Percentiles rank a stretch among this genome's conserved stretches.
phyloP scores from a whole-genome alignment of 352 stramenopile genomes.

The Pythium monospermum region DNA sequence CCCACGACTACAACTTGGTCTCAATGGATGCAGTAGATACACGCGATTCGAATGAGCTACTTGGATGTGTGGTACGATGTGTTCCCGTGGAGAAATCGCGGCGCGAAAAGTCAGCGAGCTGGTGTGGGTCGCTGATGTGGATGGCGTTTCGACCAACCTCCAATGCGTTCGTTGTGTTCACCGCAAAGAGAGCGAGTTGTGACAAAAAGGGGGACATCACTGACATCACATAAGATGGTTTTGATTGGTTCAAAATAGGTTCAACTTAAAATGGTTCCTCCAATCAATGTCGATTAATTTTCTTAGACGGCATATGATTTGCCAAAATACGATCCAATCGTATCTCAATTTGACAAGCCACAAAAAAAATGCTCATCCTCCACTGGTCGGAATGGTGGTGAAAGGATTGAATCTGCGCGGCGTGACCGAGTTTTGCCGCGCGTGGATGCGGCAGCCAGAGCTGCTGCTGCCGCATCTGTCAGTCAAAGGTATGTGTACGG shows the following conservation, averaged over 20 bases:
- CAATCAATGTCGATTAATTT: constrained; percentile 10
- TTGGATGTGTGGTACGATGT: background rate
- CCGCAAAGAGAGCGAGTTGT: constrained; percentile 14
- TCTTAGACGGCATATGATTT: too few species aligned
- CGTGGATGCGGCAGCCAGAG: constrained; percentile 59
- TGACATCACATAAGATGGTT: background rate
- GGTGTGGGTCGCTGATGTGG: constrained; percentile 12
- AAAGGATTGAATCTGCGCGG: constrained; percentile 76
- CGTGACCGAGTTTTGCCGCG: constrained; percentile 78
- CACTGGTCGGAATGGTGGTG: constrained; percentile 21
- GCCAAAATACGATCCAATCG: too few species aligned
- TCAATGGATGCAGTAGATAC: background rate
- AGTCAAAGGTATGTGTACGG: constrained; percentile 43
- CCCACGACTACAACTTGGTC: too few species aligned
- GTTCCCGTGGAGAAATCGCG: constrained; percentile 10
- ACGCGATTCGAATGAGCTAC: background rate
- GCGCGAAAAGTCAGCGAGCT: constrained; percentile 4
- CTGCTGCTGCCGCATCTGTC: constrained; percentile 80
- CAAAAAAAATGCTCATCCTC: constrained; percentile 8
- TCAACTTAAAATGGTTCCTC: background rate
- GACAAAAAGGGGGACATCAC: constrained; percentile 17
- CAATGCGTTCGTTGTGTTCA: constrained; percentile 17
- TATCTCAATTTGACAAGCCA: background rate
- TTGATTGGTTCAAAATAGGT: constrained; percentile 11
- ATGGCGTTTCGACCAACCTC: constrained; percentile 27